A percentile compares a stretch with the other conserved stretches of the same genome.
Conservation (phyloP, 805 yeast species). For the Blastobotrys peoriensis region DNA sequence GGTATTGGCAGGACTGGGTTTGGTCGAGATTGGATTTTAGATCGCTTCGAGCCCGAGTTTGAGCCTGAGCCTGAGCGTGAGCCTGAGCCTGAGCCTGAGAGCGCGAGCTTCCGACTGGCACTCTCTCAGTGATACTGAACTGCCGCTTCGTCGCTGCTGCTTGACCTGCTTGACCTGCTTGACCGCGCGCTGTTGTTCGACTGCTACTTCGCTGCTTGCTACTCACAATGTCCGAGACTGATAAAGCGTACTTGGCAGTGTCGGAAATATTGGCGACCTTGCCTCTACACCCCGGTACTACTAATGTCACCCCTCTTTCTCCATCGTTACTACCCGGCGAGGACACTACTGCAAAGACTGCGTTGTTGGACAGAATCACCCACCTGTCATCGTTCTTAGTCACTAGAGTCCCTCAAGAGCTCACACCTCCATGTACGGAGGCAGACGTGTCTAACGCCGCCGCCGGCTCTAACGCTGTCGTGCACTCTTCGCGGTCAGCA, state of each 20-base stretch:
- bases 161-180: too few species aligned
- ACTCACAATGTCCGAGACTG: too few species aligned
- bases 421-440: slow-evolving; percentile 1
- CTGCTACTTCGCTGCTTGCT: too few species aligned
- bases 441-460: not conserved
- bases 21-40: too few species aligned
- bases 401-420: not conserved
- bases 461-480: not conserved
- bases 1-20: too few species aligned
- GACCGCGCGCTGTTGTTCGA: too few species aligned
- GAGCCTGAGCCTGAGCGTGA: too few species aligned
- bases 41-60: too few species aligned
- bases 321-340: slow-evolving; percentile 17
- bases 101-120: too few species aligned
- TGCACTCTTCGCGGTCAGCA: not conserved
- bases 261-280: slow-evolving; percentile 7
- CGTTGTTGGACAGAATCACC: slow-evolving; percentile 16
- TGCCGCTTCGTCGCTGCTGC: too few species aligned
- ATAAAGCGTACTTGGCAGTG: slow-evolving; percentile 22
- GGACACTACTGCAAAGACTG: slow-evolving; percentile 19
- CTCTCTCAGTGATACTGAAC: too few species aligned
- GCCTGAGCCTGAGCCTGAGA: too few species aligned
- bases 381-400: slow-evolving; percentile 2
- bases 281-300: slow-evolving; percentile 3
- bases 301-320: slow-evolving; percentile 4